These are phyloP conservation scores for Geotrichum histeridarum DNA, from an alignment of 1,139 yeast genomes.

Conservation along the genomic window DNA sequence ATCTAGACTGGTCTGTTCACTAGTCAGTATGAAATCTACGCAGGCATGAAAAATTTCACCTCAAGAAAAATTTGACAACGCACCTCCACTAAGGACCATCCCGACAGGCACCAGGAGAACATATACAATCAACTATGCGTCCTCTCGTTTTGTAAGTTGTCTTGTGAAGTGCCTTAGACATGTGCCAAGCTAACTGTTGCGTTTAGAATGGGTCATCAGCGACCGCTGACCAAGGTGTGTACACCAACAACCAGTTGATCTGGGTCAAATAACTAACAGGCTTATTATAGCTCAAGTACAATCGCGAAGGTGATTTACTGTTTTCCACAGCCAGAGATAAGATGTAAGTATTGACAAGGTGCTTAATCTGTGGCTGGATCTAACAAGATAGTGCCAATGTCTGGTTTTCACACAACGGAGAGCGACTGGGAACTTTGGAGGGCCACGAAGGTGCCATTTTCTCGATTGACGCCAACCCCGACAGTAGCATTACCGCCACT, in stretches of 20 bases:
- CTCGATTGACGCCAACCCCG: constrained; percentile 81
- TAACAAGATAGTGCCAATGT: constrained; percentile 39
- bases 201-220: constrained; percentile 35
- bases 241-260: constrained; percentile 53
- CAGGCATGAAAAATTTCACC: constrained; percentile 16
- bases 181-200: constrained; percentile 15
- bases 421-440: constrained; percentile 86
- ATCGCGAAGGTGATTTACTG: constrained; percentile 89
- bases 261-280: constrained; percentile 59
- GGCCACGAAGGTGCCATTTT: constrained; percentile 94
- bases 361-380: not conserved
- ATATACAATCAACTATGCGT: constrained; percentile 42
- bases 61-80: constrained; percentile 14
- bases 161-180: not conserved
- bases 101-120: not conserved
- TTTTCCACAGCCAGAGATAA: constrained; percentile 91
- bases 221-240: constrained; percentile 32
- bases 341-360: constrained; percentile 32
- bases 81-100: constrained; percentile 5
- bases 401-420: constrained; percentile 95
- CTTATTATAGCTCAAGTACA: constrained; percentile 72
- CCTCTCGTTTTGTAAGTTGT: constrained; percentile 24
- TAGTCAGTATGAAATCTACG: constrained; percentile 6
- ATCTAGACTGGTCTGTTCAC: constrained; percentile 4
- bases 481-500: constrained; percentile 60